These are phyloP conservation scores for Ophiostoma novo-ulmi DNA, from an alignment of 2,329 filamentous ascomycete genomes.

Conservation along the genomic window DNA sequence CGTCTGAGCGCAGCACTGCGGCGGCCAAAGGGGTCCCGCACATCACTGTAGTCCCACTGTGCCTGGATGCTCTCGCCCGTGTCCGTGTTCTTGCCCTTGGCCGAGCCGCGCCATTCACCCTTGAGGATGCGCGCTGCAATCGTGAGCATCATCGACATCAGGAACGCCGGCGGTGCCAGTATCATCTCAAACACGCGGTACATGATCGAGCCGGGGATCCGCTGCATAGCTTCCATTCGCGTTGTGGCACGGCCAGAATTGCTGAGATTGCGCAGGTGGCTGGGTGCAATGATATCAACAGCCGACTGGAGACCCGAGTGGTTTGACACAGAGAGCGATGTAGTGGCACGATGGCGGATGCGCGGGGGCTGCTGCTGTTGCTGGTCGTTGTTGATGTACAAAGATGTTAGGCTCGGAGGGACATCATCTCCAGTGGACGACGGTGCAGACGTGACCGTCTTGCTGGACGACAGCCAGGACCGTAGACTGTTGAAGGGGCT, in stretches of 20 bases:
- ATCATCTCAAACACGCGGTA: constrained; percentile 73
- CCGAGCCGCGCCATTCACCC: constrained; percentile 57
- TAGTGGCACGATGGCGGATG: constrained; percentile 52
- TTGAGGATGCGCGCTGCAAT: constrained; percentile 71
- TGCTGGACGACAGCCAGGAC: constrained; percentile 26
- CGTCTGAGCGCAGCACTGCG: neutral
- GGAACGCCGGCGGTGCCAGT: constrained; percentile 71
- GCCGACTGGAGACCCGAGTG: constrained; percentile 63
- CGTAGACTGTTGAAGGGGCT: constrained; percentile 28
- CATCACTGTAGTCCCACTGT: constrained; percentile 59
- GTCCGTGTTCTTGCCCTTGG: constrained; percentile 49
- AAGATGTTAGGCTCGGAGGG: constrained; percentile 21
- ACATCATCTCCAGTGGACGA: constrained; percentile 23
- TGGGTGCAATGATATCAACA: constrained; percentile 56
- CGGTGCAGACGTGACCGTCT: constrained; percentile 15
- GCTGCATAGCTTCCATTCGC: constrained; percentile 43
- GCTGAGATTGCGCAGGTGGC: constrained; percentile 24
- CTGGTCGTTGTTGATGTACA: constrained; percentile 22
- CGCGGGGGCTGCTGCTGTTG: constrained; percentile 31
- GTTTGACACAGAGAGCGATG: constrained; percentile 41
- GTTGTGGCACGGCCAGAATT: constrained; percentile 32
- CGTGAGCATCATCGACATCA: constrained; percentile 72
- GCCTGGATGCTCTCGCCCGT: constrained; percentile 51
- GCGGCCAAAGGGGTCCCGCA: constrained; percentile 30
- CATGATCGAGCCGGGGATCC: constrained; percentile 60